A percentile compares a stretch with the other conserved stretches of the same genome.
These are phyloP conservation scores for Lagenaria siceraria DNA, from an alignment of 306 rosid species.

Conservation along the genomic window DNA sequence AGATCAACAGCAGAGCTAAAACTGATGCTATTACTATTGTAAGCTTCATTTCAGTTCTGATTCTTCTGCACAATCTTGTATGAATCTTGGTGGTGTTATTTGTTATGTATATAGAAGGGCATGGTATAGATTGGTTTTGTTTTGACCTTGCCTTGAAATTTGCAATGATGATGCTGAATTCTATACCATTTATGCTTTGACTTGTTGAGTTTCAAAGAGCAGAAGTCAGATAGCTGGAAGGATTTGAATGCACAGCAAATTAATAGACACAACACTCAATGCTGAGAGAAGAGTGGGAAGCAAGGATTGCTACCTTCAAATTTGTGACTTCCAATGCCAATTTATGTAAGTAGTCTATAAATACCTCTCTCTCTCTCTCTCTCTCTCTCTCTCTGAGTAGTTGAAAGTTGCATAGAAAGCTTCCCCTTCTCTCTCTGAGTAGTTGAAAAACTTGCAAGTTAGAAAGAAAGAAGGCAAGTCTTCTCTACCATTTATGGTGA, in stretches of 20 bases:
- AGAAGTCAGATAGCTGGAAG: not conserved
- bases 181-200: not conserved
- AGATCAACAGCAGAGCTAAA: conserved; percentile 29
- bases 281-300: not conserved
- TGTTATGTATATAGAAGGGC: not conserved
- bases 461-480: not conserved
- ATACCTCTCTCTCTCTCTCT: not conserved
- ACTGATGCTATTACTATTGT: conserved; percentile 14
- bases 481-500: no score
- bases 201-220: not conserved
- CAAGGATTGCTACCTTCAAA: not conserved
- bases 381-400: conserved; percentile 1
- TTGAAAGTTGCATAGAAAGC: not conserved
- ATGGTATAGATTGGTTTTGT: not conserved
- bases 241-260: not conserved
- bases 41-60: conserved; percentile 38
- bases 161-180: not conserved
- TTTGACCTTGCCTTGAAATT: conserved; percentile 1
- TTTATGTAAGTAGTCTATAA: not conserved
- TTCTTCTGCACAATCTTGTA: not conserved
- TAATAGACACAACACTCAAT: not conserved
- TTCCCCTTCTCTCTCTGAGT: not conserved
- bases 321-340: conserved; percentile 2
- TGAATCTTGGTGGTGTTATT: not conserved
- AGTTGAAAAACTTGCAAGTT: not conserved